Evolutionary conservation across 1,284 basidiomycete species (phyloP).

Genomic region (Boletus holoroseus): DNA sequence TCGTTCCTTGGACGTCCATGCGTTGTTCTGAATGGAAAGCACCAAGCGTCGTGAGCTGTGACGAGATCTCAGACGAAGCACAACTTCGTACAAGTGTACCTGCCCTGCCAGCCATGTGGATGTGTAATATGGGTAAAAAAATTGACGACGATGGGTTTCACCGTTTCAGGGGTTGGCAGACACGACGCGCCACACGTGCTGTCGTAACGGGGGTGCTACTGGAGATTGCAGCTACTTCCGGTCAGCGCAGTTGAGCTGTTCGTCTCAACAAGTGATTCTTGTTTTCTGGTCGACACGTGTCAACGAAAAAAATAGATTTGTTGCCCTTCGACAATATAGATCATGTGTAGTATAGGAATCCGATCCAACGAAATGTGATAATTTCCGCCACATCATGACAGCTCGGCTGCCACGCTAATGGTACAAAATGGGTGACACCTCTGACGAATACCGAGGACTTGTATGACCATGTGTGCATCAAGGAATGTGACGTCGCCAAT

Average conservation of each 20-base stretch:
- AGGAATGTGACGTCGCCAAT: slow-evolving; percentile 14
- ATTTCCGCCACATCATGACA: slow-evolving; percentile 9
- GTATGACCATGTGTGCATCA: slow-evolving; percentile 12
- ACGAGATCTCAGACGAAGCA: slow-evolving; percentile 5
- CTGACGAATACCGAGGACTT: slow-evolving; percentile 7
- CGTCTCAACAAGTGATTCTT: not conserved
- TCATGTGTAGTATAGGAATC: not conserved
- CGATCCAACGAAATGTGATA: slow-evolving; percentile 6
- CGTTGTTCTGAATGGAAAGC: slow-evolving; percentile 15
- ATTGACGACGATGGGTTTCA: not conserved
- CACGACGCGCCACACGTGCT: slow-evolving; percentile 1
- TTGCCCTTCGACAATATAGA: not conserved
- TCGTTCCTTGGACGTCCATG: slow-evolving; percentile 20
- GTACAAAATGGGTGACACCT: slow-evolving; percentile 19
- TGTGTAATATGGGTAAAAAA: not conserved
- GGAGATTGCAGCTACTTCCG: slow-evolving; percentile 6
- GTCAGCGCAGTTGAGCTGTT: not conserved
- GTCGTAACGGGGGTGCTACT: not conserved
- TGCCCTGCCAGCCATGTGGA: slow-evolving; percentile 7
- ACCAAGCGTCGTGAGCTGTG: slow-evolving; percentile 1
- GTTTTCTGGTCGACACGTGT: not conserved
- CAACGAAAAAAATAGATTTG: not conserved
- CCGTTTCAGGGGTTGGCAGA: not conserved
- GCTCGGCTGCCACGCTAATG: slow-evolving; percentile 20
- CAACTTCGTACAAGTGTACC: slow-evolving; percentile 13